Evolutionary conservation across 805 yeast species (phyloP).

Genomic region (Isabelozyma rhagii): DNA sequence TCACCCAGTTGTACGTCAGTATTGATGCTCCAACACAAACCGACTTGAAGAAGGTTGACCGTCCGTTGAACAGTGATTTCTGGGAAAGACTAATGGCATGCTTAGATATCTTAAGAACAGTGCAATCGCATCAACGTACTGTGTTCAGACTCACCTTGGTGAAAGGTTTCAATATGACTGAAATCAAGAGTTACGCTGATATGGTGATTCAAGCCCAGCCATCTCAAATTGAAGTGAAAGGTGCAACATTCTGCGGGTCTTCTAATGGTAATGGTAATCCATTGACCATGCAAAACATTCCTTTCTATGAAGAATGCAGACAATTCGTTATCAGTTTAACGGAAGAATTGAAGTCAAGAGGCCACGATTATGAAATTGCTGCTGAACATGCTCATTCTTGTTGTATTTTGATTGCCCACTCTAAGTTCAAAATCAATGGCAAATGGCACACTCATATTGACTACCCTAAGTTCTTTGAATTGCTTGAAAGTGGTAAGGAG

Average conservation of each 20-base stretch:
- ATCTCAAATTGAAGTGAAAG: conserved; percentile 87
- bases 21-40: conserved; percentile 90
- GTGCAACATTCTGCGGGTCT: conserved; percentile 94
- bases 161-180: conserved; percentile 87
- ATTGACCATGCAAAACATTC: conserved; percentile 91
- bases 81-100: conserved; percentile 88
- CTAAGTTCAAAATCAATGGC: conserved; percentile 63
- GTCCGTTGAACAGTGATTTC: conserved; percentile 86
- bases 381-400: conserved; percentile 96
- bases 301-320: conserved; percentile 88
- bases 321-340: conserved; percentile 65
- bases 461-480: conserved; percentile 69
- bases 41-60: conserved; percentile 76
- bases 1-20: conserved; percentile 88
- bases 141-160: conserved; percentile 88
- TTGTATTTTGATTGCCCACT: conserved; percentile 80
- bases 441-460: conserved; percentile 90
- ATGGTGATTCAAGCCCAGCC: conserved; percentile 80
- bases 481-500: conserved; percentile 60
- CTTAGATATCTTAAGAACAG: conserved; percentile 70
- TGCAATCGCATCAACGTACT: conserved; percentile 80
- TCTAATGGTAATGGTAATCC: conserved; percentile 82
- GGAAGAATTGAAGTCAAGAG: conserved; percentile 60
- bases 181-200: conserved; percentile 78
- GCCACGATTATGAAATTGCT: conserved; percentile 75